phyloP scores from a whole-genome alignment of 495 filamentous ascomycete species.

The Talaromyces adpressus region DNA sequence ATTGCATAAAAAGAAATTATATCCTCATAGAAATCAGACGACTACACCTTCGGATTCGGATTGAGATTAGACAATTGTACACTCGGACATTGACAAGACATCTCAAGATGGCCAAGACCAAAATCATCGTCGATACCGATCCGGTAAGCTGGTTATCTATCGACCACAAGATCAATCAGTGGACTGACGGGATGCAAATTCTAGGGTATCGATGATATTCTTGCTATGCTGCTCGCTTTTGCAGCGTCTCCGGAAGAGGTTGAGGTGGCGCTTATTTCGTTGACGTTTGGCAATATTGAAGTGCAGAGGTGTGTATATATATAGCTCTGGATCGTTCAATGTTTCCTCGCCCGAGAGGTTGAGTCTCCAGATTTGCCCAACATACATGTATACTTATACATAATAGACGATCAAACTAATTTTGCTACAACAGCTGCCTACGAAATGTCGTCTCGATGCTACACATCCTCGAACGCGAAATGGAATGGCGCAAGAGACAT shows the following conservation, averaged over 20 bases:
- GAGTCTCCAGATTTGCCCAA: background rate
- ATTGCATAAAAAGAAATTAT: background rate
- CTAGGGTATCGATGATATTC: constrained; percentile 85
- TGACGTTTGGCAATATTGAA: constrained; percentile 89
- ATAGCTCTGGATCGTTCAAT: constrained; percentile 8
- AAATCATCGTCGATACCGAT: constrained; percentile 92
- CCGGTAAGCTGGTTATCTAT: constrained; percentile 47
- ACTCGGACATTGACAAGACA: background rate
- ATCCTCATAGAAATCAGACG: background rate
- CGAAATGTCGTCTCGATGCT: constrained; percentile 89
- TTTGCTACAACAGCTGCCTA: constrained; percentile 53
- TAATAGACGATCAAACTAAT: background rate
- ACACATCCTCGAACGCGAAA: constrained; percentile 85
- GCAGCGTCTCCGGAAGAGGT: constrained; percentile 77
- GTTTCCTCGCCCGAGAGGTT: background rate
- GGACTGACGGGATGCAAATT: background rate
- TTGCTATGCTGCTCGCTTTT: constrained; percentile 79
- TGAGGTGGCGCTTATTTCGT: constrained; percentile 79
- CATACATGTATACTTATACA: background rate
- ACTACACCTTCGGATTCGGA: background rate
- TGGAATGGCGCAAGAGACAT: constrained; percentile 67
- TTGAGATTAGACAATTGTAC: background rate
- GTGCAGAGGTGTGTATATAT: constrained; percentile 53
- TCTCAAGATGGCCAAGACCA: constrained; percentile 16
- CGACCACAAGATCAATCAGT: background rate